Base-by-base conservation (phyloP, 2,329 filamentous ascomycete genomes). In the Venturia nashicola region DNA sequence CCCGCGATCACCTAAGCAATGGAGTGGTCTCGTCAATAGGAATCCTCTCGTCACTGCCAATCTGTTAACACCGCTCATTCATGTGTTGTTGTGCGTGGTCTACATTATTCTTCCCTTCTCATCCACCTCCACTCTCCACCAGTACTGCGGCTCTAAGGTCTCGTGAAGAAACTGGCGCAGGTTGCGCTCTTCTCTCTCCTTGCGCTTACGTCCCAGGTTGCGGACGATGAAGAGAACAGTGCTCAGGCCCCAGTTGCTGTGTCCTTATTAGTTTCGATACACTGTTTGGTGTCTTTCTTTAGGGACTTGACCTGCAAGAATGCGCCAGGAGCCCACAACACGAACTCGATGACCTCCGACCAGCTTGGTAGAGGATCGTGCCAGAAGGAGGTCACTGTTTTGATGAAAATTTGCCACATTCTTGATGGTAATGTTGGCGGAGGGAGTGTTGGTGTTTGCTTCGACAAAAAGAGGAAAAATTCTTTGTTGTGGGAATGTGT, bases 1-100 rank as follows among this genome's bases (percentile, higher is more conserved):
- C 69, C 71, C 65, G 75, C 73, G 62, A 20, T 51, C 11, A 27
- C 16, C 20, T 4, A 20, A 51, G 11, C 46, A 51, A 27, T 12
- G 46, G 20, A 12, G 46, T 51, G 20, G 20, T 51, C 46, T 51
- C 46, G 11, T 51, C 46, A 4, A 51, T 7, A 5, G 46, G 46
- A 9, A 12, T 27, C 2, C 23, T 51, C 23, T 51, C 9, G 20
- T 51, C 46, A 51, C 46, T 51, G 23, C 46, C 20, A 9, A 23
- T 51, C 11, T n/a, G 2, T 51, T 51, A 51, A 20, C 46, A 23
- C 5, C 12, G 46, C 9, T 16, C 20, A 51, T 27, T 12, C 3
- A 51, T 11, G 20, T 51, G 20, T 27, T 9, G 14, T 14, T 9
- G 4, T 23, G 44, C 27, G 46, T 14, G 46, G 9, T 20, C 14